These are phyloP conservation scores for Diaporthe ampelina DNA, from an alignment of 2,329 filamentous ascomycete species.

Conservation along the genomic window DNA sequence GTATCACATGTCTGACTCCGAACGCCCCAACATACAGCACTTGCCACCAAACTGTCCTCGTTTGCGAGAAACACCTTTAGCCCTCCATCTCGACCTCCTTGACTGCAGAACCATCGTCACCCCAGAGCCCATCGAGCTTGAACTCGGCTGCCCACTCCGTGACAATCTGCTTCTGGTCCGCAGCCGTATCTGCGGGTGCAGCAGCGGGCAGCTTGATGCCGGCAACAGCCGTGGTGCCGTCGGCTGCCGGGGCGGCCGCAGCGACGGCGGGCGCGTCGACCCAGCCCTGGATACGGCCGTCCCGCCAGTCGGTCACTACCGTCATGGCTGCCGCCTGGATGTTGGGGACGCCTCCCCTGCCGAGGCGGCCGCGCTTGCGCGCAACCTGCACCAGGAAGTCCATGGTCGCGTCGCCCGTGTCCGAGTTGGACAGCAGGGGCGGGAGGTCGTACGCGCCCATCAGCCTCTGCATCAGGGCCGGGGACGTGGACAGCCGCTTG, in stretches of 20 bases:
- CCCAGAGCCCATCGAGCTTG: slow-evolving; percentile 93
- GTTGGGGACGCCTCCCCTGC: slow-evolving; percentile 92
- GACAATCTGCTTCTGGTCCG: slow-evolving; percentile 88
- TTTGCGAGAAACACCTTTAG: slow-evolving; percentile 47
- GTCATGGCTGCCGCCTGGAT: slow-evolving; percentile 88
- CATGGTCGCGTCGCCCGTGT: slow-evolving; percentile 82
- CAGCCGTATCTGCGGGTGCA: slow-evolving; percentile 60
- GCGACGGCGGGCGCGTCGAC: slow-evolving; percentile 75
- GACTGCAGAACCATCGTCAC: slow-evolving; percentile 64
- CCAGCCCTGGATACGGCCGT: slow-evolving; percentile 95
- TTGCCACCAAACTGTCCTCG: not conserved
- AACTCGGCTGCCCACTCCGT: slow-evolving; percentile 96
- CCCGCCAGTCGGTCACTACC: slow-evolving; percentile 96
- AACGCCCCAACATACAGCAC: slow-evolving; percentile 7
- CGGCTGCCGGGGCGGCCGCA: slow-evolving; percentile 48
- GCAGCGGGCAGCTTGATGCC: slow-evolving; percentile 48
- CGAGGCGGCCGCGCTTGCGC: slow-evolving; percentile 89
- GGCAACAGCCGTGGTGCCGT: slow-evolving; percentile 15
- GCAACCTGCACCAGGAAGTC: slow-evolving; percentile 97
- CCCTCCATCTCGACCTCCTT: slow-evolving; percentile 67
- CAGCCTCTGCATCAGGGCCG: slow-evolving; percentile 83
- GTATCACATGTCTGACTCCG: slow-evolving; percentile 26
- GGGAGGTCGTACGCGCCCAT: slow-evolving; percentile 88
- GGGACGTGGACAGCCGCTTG: slow-evolving; percentile 79
- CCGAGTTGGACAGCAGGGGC: slow-evolving; percentile 76